These are phyloP conservation scores for Moricandia moricandioides DNA, from an alignment of 345 rosid genomes.

Conservation along the genomic window DNA sequence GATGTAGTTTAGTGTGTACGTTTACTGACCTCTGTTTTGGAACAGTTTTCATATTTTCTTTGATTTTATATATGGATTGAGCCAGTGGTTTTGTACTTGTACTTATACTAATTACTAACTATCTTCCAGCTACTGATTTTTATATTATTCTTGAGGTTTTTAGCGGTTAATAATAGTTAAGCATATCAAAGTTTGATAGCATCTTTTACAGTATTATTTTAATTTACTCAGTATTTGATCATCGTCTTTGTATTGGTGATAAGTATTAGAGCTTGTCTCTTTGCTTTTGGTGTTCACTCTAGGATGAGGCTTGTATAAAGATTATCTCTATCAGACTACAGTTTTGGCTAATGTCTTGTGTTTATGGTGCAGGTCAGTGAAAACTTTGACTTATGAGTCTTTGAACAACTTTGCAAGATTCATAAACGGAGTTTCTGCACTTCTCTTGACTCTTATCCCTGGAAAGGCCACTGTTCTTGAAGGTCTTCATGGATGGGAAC, in stretches of 20 bases:
- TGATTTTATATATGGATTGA: too few species aligned
- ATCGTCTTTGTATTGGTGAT: background rate
- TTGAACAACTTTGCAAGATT: conserved; percentile 70
- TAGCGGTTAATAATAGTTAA: background rate
- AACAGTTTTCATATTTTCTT: too few species aligned
- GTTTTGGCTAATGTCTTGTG: conserved; percentile 12
- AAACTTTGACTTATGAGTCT: conserved; percentile 82
- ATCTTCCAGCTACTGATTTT: too few species aligned
- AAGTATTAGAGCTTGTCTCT: background rate
- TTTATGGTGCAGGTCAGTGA: conserved; percentile 75
- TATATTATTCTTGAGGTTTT: too few species aligned
- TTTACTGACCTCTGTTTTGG: too few species aligned
- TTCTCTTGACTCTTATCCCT: conserved; percentile 68
- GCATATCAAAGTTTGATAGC: background rate
- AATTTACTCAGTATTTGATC: background rate
- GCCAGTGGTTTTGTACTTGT: too few species aligned
- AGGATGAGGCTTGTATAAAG: background rate
- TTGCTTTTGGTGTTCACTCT: background rate
- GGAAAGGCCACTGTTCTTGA: conserved; percentile 77
- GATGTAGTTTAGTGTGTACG: too few species aligned
- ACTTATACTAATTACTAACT: too few species aligned
- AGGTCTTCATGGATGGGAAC: conserved; percentile 96
- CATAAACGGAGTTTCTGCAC: conserved; percentile 82
- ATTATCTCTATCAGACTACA: background rate
- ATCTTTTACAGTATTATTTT: background rate